Conservation (phyloP, 2,329 filamentous ascomycete genomes). For the Lachnellula occidentalis region DNA sequence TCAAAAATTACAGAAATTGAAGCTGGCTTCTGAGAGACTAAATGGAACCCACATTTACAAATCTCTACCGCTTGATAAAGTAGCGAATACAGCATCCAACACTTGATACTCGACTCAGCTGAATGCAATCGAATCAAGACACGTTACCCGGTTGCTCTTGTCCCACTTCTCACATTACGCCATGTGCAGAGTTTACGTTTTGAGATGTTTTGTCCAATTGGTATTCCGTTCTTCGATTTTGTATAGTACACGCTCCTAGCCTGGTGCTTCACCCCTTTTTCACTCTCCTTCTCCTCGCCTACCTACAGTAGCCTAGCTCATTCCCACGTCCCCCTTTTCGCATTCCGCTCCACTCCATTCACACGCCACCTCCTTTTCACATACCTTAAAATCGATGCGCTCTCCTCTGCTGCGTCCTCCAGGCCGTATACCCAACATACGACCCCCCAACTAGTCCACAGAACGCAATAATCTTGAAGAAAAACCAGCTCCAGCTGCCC, state of each 20-base stretch:
- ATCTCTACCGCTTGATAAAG: too few species aligned
- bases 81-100: too few species aligned
- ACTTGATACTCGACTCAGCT: too few species aligned
- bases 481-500: conserved; percentile 62
- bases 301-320: neutral
- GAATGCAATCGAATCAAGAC: too few species aligned
- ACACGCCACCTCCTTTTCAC: neutral
- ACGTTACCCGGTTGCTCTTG: too few species aligned
- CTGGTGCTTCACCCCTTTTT: neutral
- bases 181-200: neutral
- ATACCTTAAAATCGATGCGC: conserved; percentile 28
- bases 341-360: neutral
- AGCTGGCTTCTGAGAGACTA: too few species aligned
- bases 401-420: conserved; percentile 46
- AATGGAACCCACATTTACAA: too few species aligned
- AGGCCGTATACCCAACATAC: conserved; percentile 84
- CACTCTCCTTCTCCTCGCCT: neutral
- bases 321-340: neutral
- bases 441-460: conserved; percentile 62
- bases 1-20: too few species aligned
- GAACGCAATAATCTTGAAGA: conserved; percentile 80
- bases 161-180: too few species aligned
- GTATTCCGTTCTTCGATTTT: neutral
- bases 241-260: conserved; percentile 11
- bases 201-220: conserved; percentile 1